phyloP scores from a whole-genome alignment of 208 protist species.

The Kentomonas sorsogonicus region DNA sequence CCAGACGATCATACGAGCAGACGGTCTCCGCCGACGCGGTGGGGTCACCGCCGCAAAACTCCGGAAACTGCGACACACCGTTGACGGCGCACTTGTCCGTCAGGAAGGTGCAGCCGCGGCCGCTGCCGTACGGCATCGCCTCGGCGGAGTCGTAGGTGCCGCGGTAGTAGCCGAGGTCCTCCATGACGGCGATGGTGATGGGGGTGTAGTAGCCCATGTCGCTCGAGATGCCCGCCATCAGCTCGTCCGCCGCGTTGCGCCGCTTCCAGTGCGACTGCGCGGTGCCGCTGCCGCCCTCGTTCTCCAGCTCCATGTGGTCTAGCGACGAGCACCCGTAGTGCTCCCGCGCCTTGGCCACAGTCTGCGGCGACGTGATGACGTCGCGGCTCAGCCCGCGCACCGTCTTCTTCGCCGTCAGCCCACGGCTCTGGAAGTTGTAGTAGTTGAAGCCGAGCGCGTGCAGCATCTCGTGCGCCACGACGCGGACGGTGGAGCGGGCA shows the following conservation, averaged over 20 bases:
- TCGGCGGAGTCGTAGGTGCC: conserved; percentile 61
- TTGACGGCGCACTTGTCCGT: conserved; percentile 32
- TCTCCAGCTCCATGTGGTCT: conserved; percentile 69
- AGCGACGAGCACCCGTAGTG: conserved; percentile 68
- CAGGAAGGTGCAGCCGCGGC: conserved; percentile 51
- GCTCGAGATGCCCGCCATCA: conserved; percentile 49
- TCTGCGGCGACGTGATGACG: conserved; percentile 10
- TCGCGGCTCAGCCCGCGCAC: conserved; percentile 37
- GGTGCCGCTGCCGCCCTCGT: conserved; percentile 38
- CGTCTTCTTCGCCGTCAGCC: neutral
- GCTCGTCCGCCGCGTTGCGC: conserved; percentile 72
- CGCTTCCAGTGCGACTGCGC: conserved; percentile 82
- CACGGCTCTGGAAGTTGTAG: conserved; percentile 10
- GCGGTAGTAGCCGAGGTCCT: conserved; percentile 80
- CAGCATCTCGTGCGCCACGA: conserved; percentile 68
- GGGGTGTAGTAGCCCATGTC: conserved; percentile 40
- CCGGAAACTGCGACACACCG: conserved; percentile 23
- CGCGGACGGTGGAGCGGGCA: conserved; percentile 12
- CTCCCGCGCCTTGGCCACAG: conserved; percentile 13
- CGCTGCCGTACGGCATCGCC: conserved; percentile 62
- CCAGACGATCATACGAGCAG: conserved; percentile 32
- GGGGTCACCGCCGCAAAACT: no score
- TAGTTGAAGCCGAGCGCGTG: conserved; percentile 82
- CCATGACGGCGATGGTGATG: conserved; percentile 78
- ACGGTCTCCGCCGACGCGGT: no score